Evolutionary conservation across 495 filamentous ascomycete genomes (phyloP).

Genomic region (Xanthoparmelia taractica): DNA sequence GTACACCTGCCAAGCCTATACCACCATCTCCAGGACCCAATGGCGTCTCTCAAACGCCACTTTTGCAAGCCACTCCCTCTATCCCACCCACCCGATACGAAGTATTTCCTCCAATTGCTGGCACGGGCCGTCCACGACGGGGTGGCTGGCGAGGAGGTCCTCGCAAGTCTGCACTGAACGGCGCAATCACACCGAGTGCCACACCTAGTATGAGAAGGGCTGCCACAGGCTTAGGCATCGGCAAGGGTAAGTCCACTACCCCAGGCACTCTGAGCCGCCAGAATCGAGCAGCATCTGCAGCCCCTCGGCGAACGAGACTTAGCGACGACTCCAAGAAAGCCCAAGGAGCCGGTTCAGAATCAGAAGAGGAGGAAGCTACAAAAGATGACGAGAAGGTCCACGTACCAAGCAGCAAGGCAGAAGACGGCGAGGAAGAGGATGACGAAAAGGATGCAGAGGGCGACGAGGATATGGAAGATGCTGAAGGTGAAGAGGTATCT

Average conservation of each 20-base stretch:
- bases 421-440: constrained; percentile 14
- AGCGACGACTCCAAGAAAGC: constrained; percentile 6
- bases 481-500: constrained; percentile 17
- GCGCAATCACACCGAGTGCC: constrained; percentile 17
- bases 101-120: constrained; percentile 31
- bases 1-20: constrained; percentile 9
- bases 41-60: constrained; percentile 4
- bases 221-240: constrained; percentile 12
- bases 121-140: constrained; percentile 23
- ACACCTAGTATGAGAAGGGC: constrained; percentile 16
- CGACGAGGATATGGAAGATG: constrained; percentile 15
- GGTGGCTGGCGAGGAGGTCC: constrained; percentile 24
- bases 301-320: constrained; percentile 7
- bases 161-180: constrained; percentile 17
- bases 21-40: constrained; percentile 11
- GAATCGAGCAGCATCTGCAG: constrained; percentile 1
- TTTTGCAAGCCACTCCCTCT: neutral
- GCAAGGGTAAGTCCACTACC: constrained; percentile 5
- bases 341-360: neutral
- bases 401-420: neutral
- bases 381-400: constrained; percentile 9
- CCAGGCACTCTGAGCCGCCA: neutral
- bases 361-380: constrained; percentile 1
- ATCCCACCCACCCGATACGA: constrained; percentile 29
- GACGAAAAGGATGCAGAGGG: constrained; percentile 12